phyloP scores from a whole-genome alignment of 495 filamentous ascomycete species.

The Cercophora scortea region DNA sequence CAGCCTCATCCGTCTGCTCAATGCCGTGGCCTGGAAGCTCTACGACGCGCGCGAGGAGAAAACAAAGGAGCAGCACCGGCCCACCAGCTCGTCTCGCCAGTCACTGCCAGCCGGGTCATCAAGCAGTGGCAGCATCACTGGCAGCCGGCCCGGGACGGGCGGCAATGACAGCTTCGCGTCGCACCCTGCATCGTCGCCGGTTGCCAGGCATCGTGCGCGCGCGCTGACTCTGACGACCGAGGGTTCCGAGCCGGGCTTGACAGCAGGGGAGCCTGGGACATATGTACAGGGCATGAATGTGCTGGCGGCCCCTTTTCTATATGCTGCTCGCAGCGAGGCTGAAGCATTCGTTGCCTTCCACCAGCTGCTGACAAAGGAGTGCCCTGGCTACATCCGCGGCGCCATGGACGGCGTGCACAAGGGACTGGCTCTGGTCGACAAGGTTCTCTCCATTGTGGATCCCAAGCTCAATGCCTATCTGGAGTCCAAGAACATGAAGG shows the following conservation, averaged over 20 bases:
- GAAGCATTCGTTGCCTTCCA: constrained; percentile 92
- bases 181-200: constrained; percentile 36
- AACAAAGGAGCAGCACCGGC: constrained; percentile 13
- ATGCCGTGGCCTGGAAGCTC: constrained; percentile 89
- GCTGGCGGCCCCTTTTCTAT: constrained; percentile 95
- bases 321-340: constrained; percentile 87
- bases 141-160: constrained; percentile 21
- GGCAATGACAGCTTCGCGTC: constrained; percentile 27
- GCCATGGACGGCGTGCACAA: constrained; percentile 97
- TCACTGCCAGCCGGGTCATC: constrained; percentile 20
- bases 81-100: constrained; percentile 19
- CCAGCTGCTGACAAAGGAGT: constrained; percentile 78
- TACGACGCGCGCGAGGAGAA: constrained; percentile 61
- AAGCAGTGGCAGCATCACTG: constrained; percentile 8
- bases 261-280: constrained; percentile 55
- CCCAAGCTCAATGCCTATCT: constrained; percentile 78
- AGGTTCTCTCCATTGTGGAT: constrained; percentile 82
- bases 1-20: constrained; percentile 89
- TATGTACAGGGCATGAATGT: constrained; percentile 99
- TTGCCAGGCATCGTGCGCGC: constrained; percentile 41
- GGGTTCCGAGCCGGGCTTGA: constrained; percentile 41
- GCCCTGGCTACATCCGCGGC: constrained; percentile 87
- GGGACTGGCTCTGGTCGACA: constrained; percentile 83
- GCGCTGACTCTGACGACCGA: constrained; percentile 51
- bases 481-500: constrained; percentile 74